phyloP scores from a whole-genome alignment of 192 early-diverging fungal species.

The Gigaspora rosea region DNA sequence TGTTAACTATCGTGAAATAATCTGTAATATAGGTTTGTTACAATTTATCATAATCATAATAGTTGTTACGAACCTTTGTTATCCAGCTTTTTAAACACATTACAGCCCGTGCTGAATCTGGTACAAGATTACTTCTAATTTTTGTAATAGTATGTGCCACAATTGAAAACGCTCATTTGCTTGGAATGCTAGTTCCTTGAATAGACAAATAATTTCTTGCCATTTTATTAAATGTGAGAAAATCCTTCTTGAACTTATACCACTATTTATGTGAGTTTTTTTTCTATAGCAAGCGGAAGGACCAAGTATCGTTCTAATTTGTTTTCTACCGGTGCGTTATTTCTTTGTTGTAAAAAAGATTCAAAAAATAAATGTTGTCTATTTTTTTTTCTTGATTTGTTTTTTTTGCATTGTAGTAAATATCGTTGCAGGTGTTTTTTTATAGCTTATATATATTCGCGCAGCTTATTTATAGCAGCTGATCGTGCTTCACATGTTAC shows the following conservation, averaged over 20 bases:
- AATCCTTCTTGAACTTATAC: background rate
- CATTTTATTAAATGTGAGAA: background rate
- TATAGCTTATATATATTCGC: no score
- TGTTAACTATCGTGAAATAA: no score
- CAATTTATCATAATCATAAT: background rate
- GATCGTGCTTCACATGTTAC: no score
- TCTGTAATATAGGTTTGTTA: no score
- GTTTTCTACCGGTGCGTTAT: background rate
- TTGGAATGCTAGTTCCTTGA: conserved; percentile 22
- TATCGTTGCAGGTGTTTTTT: no score
- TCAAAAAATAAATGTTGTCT: background rate
- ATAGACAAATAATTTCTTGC: conserved; percentile 4
- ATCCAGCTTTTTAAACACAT: conserved; percentile 14
- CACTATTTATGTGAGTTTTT: background rate
- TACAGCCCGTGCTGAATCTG: background rate
- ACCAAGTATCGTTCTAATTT: background rate
- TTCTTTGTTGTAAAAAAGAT: background rate
- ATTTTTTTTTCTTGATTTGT: background rate
- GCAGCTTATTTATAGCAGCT: no score
- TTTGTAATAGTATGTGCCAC: conserved; percentile 13
- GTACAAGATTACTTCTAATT: background rate
- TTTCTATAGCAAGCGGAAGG: background rate
- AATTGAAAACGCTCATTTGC: conserved; percentile 9
- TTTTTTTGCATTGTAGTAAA: no score
- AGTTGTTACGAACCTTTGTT: background rate